Evolutionary conservation across 1,284 basidiomycete genomes (phyloP).

Genomic region (Apiotrichum gamsii): DNA sequence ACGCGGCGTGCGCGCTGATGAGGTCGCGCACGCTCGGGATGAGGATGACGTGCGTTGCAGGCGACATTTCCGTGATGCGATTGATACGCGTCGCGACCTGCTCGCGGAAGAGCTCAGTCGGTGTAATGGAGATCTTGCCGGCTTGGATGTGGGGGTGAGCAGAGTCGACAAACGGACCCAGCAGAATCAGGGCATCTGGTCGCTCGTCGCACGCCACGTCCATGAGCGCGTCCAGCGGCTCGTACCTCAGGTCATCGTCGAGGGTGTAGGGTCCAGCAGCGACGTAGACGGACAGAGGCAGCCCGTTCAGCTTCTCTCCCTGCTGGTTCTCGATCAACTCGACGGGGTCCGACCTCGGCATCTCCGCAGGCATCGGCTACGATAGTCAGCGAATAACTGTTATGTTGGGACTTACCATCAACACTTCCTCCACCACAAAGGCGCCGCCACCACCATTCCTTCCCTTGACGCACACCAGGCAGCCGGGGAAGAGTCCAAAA

Average conservation of each 20-base stretch:
- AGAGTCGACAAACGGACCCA: constrained; percentile 83
- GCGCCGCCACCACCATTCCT: constrained; percentile 82
- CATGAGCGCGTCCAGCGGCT: constrained; percentile 60
- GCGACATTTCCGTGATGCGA: constrained; percentile 57
- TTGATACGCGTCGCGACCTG: constrained; percentile 60
- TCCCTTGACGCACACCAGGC: constrained; percentile 79
- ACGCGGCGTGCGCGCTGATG: constrained; percentile 71
- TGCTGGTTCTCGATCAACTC: constrained; percentile 40
- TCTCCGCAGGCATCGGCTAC: constrained; percentile 48
- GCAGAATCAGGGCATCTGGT: constrained; percentile 70
- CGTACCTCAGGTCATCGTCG: constrained; percentile 69
- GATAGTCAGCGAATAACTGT: not conserved
- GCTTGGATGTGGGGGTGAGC: constrained; percentile 64
- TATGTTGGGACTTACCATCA: constrained; percentile 57
- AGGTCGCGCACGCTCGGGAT: constrained; percentile 79
- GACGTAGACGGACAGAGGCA: constrained; percentile 60
- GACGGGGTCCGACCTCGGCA: constrained; percentile 33
- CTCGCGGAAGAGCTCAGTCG: constrained; percentile 62
- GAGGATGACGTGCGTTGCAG: constrained; percentile 65
- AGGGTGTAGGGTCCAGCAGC: constrained; percentile 76
- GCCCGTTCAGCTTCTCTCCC: constrained; percentile 41
- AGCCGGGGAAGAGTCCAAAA: constrained; percentile 79
- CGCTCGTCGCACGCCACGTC: constrained; percentile 56
- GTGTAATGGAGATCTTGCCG: constrained; percentile 64
- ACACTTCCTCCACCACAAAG: constrained; percentile 76